Conservation (phyloP, 2,329 filamentous ascomycete genomes). For the Sporothrix brasiliensis region DNA sequence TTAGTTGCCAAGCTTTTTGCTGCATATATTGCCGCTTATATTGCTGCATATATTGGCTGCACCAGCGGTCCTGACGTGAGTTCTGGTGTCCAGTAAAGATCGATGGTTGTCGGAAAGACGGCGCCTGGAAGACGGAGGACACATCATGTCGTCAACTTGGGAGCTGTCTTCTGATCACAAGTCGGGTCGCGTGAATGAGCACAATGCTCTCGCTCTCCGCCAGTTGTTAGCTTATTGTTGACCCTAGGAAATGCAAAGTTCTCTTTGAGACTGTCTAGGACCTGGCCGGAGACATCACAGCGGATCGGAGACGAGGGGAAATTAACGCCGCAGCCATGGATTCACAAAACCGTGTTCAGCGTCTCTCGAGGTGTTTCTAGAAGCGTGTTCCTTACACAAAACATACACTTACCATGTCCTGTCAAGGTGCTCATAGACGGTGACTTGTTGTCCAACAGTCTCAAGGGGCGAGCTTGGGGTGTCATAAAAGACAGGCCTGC, state of each 20-base stretch:
- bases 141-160: background rate
- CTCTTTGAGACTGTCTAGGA: background rate
- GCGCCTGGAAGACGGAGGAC: too few relatives aligned
- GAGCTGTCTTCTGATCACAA: background rate
- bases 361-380: constrained; percentile 11
- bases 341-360: constrained; percentile 6
- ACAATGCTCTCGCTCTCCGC: background rate
- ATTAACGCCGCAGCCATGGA: background rate
- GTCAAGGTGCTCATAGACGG: background rate
- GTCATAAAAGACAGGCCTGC: background rate
- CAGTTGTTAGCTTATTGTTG: too few relatives aligned
- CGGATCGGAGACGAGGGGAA: background rate
- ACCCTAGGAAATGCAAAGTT: too few relatives aligned
- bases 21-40: background rate
- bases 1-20: background rate
- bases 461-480: background rate
- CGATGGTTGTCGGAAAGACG: too few relatives aligned
- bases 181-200: background rate
- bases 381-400: background rate
- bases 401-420: constrained; percentile 9
- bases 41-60: background rate
- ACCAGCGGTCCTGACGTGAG: too few relatives aligned
- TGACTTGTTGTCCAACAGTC: background rate
- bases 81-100: too few relatives aligned
- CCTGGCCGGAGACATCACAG: background rate